These are phyloP conservation scores for Iberis pinnata DNA, from an alignment of 345 rosid genomes.

Conservation along the genomic window DNA sequence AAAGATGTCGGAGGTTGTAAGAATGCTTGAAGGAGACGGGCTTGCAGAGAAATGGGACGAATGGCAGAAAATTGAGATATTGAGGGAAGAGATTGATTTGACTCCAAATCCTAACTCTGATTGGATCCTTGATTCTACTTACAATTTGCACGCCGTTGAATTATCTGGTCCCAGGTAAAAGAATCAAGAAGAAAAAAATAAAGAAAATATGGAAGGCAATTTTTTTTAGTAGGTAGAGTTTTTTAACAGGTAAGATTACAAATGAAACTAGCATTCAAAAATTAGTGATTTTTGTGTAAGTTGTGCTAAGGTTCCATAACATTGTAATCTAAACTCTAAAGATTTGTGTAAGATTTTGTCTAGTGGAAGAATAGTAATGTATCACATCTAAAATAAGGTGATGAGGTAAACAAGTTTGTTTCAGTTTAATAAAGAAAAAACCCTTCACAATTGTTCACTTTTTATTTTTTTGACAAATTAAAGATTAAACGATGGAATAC, in stretches of 20 bases:
- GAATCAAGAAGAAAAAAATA: too few relatives aligned
- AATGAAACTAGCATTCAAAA: neutral
- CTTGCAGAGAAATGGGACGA: slow-evolving; percentile 91
- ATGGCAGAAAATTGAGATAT: slow-evolving; percentile 93
- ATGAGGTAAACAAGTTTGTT: too few relatives aligned
- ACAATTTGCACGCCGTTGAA: slow-evolving; percentile 85
- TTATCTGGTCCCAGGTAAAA: slow-evolving; percentile 83
- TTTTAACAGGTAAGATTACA: too few relatives aligned
- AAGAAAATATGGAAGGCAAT: too few relatives aligned
- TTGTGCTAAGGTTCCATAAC: neutral
- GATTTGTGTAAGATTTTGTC: too few relatives aligned
- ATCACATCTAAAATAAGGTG: too few relatives aligned
- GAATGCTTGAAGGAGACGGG: slow-evolving; percentile 97
- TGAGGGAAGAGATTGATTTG: slow-evolving; percentile 73
- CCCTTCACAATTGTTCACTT: too few relatives aligned
- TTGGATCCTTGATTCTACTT: slow-evolving; percentile 90
- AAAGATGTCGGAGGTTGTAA: slow-evolving; percentile 91
- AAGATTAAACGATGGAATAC: too few relatives aligned
- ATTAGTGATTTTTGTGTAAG: slow-evolving; percentile 12
- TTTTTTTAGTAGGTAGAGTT: neutral
- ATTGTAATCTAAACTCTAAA: too few relatives aligned
- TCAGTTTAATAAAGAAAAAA: too few relatives aligned
- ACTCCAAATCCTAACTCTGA: slow-evolving; percentile 66
- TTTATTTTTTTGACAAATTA: too few relatives aligned
- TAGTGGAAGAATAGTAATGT: too few relatives aligned